Base-by-base conservation (phyloP, 1,284 basidiomycete genomes). In the Fomitopsis schrenkii region DNA sequence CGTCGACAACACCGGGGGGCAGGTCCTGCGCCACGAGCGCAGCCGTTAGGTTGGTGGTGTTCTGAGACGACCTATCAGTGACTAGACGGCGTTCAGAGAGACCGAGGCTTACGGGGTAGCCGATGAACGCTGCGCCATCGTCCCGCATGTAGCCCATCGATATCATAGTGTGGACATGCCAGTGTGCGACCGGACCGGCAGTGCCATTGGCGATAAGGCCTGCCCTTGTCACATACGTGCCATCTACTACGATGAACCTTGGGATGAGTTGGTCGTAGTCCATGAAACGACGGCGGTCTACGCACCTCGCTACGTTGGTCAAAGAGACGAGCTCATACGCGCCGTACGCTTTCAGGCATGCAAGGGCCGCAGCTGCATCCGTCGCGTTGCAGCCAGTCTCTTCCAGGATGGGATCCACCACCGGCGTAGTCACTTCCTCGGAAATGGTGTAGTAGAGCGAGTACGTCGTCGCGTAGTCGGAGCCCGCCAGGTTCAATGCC, bases 401-500 rank as follows among this genome's bases (percentile, higher is more conserved):
- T 19, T 69, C 69, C 35, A 79, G 60, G 62, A 81, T 73, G 0
- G 72, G 71, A 8, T 73, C 58, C 8, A 73, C 73, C 3, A 76
- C 74, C 10, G n/a, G n/a, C n/a, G 72, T 61, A 14, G 61, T 40
- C 7, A 71, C 68, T 55, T 73, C 74, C 53, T 75, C 64, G 0
- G 66, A 60, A 59, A 77, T 74, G 19, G 74, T 76, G 64, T 71
- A 74, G 64, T 79, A 79, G 30, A 74, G 67, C 22, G 75, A 76
- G 63, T 75, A 78, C 7, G 76, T 76, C 46, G 69, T 68, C n/a
- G 79, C 80, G 55, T 77, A 81, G 9, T 74, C 77, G 33, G 75
- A 75, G 0, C 81, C 81, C 4, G 74, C 80, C 1, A 82, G 71
- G 64, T 80, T 82, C n/a, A n/a, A n/a, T n/a, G 68, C 79, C 80